These are phyloP conservation scores for Penstemon davidsonii DNA, from an alignment of 257 asterid species.

Conservation along the genomic window DNA sequence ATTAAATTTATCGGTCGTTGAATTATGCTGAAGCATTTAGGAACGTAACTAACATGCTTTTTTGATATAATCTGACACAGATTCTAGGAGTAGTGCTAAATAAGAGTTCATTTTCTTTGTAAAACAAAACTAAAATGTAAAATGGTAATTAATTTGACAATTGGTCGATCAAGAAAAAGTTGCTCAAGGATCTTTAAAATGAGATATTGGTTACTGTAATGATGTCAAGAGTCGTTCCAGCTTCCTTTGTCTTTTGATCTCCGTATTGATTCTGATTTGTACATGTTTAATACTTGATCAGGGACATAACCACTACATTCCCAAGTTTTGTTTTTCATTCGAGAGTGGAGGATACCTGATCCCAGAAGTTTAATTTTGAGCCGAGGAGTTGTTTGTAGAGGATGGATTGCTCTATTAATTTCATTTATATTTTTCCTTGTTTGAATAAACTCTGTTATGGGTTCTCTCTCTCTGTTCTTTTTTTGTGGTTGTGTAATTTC, in stretches of 20 bases:
- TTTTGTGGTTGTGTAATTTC: conserved; percentile 6
- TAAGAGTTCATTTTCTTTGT: not conserved
- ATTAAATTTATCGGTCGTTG: not conserved
- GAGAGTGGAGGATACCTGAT: conserved; percentile 89
- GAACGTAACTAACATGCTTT: not conserved
- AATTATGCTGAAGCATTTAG: not conserved
- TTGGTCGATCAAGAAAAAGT: not conserved
- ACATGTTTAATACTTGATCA: conserved; percentile 16
- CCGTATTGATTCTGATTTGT: conserved; percentile 3
- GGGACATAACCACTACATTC: conserved; percentile 80
- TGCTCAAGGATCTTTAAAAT: not conserved
- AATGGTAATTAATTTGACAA: not conserved
- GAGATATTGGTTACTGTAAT: not conserved
- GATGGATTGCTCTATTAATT: conserved; percentile 28
- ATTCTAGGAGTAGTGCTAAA: not conserved
- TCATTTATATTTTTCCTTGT: conserved; percentile 14
- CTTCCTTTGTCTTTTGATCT: not conserved
- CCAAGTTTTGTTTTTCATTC: conserved; percentile 96
- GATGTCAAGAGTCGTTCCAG: not conserved
- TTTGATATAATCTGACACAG: too few species aligned
- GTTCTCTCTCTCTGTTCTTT: too few species aligned
- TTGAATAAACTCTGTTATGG: conserved; percentile 6
- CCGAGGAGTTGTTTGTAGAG: conserved; percentile 29
- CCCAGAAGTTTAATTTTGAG: conserved; percentile 21
- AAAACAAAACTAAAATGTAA: not conserved